A percentile compares a stretch with the other conserved stretches of the same genome.
Evolutionary conservation across 768 basidiomycete species (phyloP).

Genomic region (Mycena albidolilacea): DNA sequence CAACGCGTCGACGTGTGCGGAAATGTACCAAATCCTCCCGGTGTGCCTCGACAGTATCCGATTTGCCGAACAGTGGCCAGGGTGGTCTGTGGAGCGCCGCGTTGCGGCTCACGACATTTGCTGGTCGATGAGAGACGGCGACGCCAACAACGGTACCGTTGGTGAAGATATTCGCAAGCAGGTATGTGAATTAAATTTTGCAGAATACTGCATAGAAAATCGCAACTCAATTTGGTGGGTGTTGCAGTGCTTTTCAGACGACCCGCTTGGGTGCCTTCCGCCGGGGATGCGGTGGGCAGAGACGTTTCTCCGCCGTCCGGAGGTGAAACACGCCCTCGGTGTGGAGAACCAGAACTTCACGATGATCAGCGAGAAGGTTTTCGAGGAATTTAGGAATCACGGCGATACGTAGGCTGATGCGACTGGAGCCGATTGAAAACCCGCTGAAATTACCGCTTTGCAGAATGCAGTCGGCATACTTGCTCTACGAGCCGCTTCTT

Average conservation of each 20-base stretch:
- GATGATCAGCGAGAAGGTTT: not conserved
- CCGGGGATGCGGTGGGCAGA: constrained; percentile 39
- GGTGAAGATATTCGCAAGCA: constrained; percentile 40
- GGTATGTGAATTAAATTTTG: constrained; percentile 14
- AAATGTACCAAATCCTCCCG: constrained; percentile 43
- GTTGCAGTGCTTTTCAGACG: constrained; percentile 17
- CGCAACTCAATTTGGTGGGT: not conserved
- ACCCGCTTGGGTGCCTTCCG: constrained; percentile 25
- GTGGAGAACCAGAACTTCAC: constrained; percentile 39
- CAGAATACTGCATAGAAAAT: not conserved
- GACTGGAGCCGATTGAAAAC: not conserved
- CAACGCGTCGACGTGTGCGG: constrained; percentile 48
- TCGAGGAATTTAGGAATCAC: not conserved
- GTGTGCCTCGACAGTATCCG: constrained; percentile 45
- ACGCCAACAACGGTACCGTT: constrained; percentile 40
- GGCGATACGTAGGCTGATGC: not conserved
- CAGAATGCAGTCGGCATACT: constrained; percentile 37
- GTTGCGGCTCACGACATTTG: constrained; percentile 33
- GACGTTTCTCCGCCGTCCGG: constrained; percentile 38
- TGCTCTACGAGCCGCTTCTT: constrained; percentile 46
- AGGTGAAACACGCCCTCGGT: constrained; percentile 36
- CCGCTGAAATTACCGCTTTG: not conserved
- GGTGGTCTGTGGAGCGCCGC: constrained; percentile 24
- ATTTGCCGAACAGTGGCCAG: constrained; percentile 35
- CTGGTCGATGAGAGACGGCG: constrained; percentile 10